A percentile compares a stretch with the other conserved stretches of the same genome.
These are phyloP conservation scores for Monosporascus sp. DNA, from an alignment of 2,329 filamentous ascomycete genomes.

Conservation along the genomic window DNA sequence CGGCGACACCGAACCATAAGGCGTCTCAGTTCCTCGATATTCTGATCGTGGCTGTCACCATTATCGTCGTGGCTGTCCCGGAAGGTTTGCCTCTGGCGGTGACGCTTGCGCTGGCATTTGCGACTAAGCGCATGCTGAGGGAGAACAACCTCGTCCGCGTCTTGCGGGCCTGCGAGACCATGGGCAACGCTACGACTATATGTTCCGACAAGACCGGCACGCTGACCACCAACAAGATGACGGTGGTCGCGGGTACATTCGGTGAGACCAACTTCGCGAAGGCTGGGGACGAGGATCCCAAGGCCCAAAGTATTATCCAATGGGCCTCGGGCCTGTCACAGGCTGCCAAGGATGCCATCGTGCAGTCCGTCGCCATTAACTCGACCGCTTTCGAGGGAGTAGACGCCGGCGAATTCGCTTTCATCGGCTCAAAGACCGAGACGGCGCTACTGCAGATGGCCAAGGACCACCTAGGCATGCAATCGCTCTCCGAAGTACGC, in stretches of 20 bases:
- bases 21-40: constrained; percentile 59
- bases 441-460: constrained; percentile 48
- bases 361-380: constrained; percentile 48
- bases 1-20: constrained; percentile 45
- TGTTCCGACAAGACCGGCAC: constrained; percentile 79
- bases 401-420: constrained; percentile 37
- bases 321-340: constrained; percentile 26
- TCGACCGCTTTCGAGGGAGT: constrained; percentile 52
- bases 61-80: constrained; percentile 64
- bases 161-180: constrained; percentile 63
- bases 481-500: constrained; percentile 39
- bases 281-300: constrained; percentile 15
- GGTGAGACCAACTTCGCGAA: constrained; percentile 36
- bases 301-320: constrained; percentile 17
- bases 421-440: constrained; percentile 53
- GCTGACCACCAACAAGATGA: constrained; percentile 71
- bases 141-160: constrained; percentile 67
- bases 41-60: constrained; percentile 59
- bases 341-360: constrained; percentile 28
- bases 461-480: constrained; percentile 45
- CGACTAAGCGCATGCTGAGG: constrained; percentile 62
- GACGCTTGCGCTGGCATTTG: constrained; percentile 62
- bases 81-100: constrained; percentile 64
- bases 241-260: constrained; percentile 66
- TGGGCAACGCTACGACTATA: constrained; percentile 69